phyloP scores from a whole-genome alignment of 129 eudicot species.

The Logfia minima region DNA sequence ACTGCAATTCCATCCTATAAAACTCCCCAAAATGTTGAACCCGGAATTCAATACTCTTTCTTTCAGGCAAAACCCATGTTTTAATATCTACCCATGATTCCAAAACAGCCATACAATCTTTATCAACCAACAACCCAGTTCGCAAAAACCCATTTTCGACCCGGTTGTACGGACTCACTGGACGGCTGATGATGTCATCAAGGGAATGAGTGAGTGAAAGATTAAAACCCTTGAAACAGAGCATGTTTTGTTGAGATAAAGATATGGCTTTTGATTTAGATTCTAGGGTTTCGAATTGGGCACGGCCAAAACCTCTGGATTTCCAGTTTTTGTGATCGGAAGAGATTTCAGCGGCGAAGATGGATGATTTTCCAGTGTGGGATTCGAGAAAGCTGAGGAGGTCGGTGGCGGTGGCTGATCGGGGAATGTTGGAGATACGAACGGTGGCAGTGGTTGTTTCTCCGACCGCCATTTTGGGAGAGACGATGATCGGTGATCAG shows the following conservation, averaged over 20 bases:
- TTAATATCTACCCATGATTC: constrained; percentile 68
- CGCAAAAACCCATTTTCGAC: constrained; percentile 43
- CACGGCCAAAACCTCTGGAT: constrained; percentile 73
- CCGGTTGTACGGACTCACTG: constrained; percentile 51
- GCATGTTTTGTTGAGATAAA: constrained; percentile 31
- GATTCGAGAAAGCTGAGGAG: constrained; percentile 59
- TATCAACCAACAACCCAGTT: constrained; percentile 51
- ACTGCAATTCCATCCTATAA: constrained; percentile 74
- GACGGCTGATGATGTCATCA: constrained; percentile 63
- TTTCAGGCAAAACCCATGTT: constrained; percentile 76
- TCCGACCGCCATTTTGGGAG: constrained; percentile 38
- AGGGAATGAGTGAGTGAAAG: constrained; percentile 50
- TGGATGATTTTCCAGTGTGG: constrained; percentile 48
- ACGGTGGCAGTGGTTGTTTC: constrained; percentile 54
- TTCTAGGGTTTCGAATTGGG: constrained; percentile 69
- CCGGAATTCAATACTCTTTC: constrained; percentile 56
- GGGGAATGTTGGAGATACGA: constrained; percentile 65
- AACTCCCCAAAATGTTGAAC: constrained; percentile 36
- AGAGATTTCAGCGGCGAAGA: constrained; percentile 70
- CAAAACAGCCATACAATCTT: constrained; percentile 54
- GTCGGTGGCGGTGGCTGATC: constrained; percentile 61
- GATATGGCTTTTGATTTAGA: constrained; percentile 43
- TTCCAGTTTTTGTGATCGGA: constrained; percentile 91
- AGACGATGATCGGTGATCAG: constrained; percentile 10
- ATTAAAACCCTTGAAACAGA: constrained; percentile 51